Evolutionary conservation across 2,329 filamentous ascomycete species (phyloP), one percentile per base, ranked within the genome.

Genomic region (Tolypocladium tropicale): DNA sequence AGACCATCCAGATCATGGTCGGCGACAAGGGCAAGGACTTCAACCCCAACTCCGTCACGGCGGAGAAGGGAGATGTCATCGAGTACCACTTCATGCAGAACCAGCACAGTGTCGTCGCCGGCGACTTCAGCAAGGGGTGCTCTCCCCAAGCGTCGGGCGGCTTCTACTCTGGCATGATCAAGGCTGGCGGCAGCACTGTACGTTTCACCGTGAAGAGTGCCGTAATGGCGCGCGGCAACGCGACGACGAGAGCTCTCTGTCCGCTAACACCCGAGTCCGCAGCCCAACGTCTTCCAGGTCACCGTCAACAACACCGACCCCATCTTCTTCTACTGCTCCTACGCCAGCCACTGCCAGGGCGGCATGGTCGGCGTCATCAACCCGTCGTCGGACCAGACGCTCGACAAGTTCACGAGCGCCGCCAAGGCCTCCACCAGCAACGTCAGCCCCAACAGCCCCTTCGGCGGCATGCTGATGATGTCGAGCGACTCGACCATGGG

Each of bases 11-110:
- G 30, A 76, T 78, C 28, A 60, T 68, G 37, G 60, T 71, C 16
- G 79, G 79, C 57, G 77, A 78, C 61, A 70, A 73, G 9, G 72
- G 74, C 58, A 74, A 73, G 60, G 78, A n/a, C 18, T 55, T 52
- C 36, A 21, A 25, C 14, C 59, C 59, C 39, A 39, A 81, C 70
- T 76, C 74, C 49, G 75, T 73, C 9, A 57, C 53, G 46, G 78
- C 77, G 11, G 64, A 66, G 6, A 58, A 70, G 6, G 78, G 77
- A 55, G 76, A 78, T 57, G 61, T 75, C 3, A 63, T 82, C 54
- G 78, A 80, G 66, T 81, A 74, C 67, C 73, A 76, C 59, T 81
- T 76, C 70, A 71, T 71, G 57, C 70, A 76, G 5, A 63, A 63
- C 56, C 76, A 74, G 65, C 78, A 80, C 71, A 74, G 71, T 32